These are phyloP conservation scores for Thelephora terrestris DNA, from an alignment of 1,284 basidiomycete species.

Conservation along the genomic window DNA sequence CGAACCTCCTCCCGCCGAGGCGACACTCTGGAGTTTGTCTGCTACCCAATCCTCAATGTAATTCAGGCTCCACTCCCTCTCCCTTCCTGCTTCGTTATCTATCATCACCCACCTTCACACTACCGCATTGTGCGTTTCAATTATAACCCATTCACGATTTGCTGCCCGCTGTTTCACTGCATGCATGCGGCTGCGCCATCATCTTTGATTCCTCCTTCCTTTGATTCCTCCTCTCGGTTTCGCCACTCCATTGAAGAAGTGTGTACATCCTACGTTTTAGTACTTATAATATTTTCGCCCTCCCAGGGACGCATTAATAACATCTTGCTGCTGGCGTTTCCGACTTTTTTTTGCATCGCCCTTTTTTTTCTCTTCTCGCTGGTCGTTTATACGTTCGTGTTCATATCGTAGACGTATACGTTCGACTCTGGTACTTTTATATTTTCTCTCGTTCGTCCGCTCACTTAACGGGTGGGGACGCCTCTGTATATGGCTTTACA, in stretches of 20 bases:
- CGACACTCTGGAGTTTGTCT: too few species aligned
- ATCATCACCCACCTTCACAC: not conserved
- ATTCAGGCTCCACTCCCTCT: not conserved
- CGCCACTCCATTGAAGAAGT: not conserved
- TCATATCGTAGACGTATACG: not conserved
- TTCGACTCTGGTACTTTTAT: not conserved
- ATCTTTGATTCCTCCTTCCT: not conserved
- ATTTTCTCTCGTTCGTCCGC: too few species aligned
- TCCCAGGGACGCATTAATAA: not conserved
- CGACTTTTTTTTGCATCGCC: not conserved
- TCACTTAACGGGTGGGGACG: too few species aligned
- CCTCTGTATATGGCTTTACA: too few species aligned
- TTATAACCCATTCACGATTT: not conserved
- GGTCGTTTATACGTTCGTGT: conserved; percentile 1
- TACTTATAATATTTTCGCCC: not conserved
- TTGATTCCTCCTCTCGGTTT: not conserved
- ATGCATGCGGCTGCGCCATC: not conserved
- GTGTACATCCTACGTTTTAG: not conserved
- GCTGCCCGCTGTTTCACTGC: not conserved
- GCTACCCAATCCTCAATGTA: too few species aligned
- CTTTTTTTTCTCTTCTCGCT: not conserved
- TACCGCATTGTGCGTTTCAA: not conserved
- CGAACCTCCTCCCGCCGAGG: too few species aligned
- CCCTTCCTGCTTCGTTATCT: not conserved
- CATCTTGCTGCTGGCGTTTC: not conserved